Evolutionary conservation across 345 rosid genomes (phyloP), one percentile per base, ranked within the genome.

Genomic region (Eucalyptus pauciflora): DNA sequence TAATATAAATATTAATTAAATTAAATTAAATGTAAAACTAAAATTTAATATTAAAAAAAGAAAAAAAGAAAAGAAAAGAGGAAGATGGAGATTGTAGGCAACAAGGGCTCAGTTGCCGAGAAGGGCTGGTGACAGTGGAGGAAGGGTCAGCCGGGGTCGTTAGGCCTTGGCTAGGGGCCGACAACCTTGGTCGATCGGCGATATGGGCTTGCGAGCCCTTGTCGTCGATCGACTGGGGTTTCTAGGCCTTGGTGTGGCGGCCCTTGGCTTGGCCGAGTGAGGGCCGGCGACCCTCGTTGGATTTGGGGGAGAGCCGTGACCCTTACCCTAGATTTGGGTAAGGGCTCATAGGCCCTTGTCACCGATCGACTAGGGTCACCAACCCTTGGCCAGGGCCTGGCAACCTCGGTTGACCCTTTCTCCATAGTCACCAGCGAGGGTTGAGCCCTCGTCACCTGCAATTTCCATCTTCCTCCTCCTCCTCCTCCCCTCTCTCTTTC

Each of bases 181-280:
- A 9, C 0, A 9, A 52, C 10, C 10, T 1, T 0, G 0, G 1
- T 0, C 1, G 4, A 51, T 7, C 3, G 56, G 22, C 9, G 13
- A 49, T 2, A 2, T 7, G 1, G 54, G 54, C 22, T 0, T 51
- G 22, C 8, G 7, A 51, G 54, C 22, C 22, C 56, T 17, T 4
- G 22, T 51, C 2, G 4, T 7, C 0, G 4, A 3, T 51, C 1
- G 9, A 1, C 1, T 8, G 1, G 7, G 56, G 3, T 51, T 51
- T 8, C 24, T 52, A 3, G 10, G 10, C 56, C 24, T 52, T 52
- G 56, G 9, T 18, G 56, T 0, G 2, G 9, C 1, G 56, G 9
- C 4, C 8, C 4, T 52, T 18, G 24, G 56, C 56, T 52, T 0
- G 4, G 3, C 4, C 0, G 1, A 5, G 52, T 1, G 3, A 50